Conservation (phyloP, 805 yeast genomes). For the Pichia membranifaciens region DNA sequence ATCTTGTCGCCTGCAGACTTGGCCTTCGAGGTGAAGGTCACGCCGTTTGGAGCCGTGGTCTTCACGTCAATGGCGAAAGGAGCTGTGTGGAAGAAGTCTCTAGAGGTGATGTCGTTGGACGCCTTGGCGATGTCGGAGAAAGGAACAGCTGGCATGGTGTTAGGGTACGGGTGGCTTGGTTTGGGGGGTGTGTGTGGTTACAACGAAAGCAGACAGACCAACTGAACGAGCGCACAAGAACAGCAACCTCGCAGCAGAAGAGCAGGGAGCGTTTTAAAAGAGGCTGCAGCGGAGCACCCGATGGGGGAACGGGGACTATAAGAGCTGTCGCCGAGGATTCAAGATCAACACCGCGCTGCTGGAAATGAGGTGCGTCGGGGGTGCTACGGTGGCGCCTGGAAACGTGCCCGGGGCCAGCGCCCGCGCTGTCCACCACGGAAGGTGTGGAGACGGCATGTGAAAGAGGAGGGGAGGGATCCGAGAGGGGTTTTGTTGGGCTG, state of each 20-base stretch:
- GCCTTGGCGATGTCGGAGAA: conserved; percentile 91
- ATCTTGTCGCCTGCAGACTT: conserved; percentile 69
- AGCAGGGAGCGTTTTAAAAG: not conserved
- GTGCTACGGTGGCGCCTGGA: not conserved
- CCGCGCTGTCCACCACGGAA: no score
- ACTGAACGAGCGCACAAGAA: no score
- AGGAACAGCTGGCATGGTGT: conserved; percentile 75
- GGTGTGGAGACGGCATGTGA: not conserved
- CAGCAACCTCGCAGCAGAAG: no score
- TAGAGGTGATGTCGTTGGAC: conserved; percentile 82
- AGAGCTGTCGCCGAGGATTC: not conserved
- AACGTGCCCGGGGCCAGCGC: not conserved
- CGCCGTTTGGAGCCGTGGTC: conserved; percentile 95
- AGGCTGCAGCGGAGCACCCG: not conserved
- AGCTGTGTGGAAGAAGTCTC: conserved; percentile 88
- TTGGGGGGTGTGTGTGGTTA: no score
- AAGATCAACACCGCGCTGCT: not conserved
- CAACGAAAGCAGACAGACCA: no score
- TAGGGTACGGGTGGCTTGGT: no score
- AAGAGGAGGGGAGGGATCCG: not conserved
- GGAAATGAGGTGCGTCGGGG: not conserved
- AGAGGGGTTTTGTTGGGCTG: not conserved
- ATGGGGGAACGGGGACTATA: not conserved
- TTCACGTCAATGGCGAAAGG: conserved; percentile 85
- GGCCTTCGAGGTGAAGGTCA: conserved; percentile 89